Evolutionary conservation across 352 stramenopile species (phyloP), one percentile per base, ranked within the genome.

Genomic region (Globisporangium acanthophoron): DNA sequence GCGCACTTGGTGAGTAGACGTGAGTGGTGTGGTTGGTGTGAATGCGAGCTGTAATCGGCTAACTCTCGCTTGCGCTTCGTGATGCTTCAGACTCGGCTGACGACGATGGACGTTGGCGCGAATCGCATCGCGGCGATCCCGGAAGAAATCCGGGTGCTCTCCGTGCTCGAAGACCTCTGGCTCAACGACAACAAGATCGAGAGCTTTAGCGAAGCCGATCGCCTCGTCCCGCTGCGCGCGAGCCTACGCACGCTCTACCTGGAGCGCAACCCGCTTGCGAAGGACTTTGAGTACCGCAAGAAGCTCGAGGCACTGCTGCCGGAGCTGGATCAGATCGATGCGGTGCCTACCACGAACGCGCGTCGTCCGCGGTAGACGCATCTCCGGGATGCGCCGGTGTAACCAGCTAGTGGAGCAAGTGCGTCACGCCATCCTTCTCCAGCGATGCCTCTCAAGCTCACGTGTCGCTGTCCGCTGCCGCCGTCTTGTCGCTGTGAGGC

Each of bases 231-330:
- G 13, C 69, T 98, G 7, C 73, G 69, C 44, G 76, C 76, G 3
- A 75, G 59, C 29, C 74, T 99, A 59, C 79, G 94, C 21, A 97
- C 87, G 33, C 73, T 99, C 16, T 99, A 99, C 62, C 69, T 99
- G 47, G 96, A 99, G 66, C 95, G 96, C 64, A 99, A 99, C 59
- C 93, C 94, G 35, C 65, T 98, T 9, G 86, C 91, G 35, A 71
- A 70, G 61, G 85, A 92, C 64, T 98, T 97, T 75, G 94, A 98
- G 66, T 99, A 99, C 81, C 76, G 96, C 37, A 98, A 96, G 67
- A 96, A 88, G 61, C 62, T 98, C 27, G 84, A 93, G 45, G 73
- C 87, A 58, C 72, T 92, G 40, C 70, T 98, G 43, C 92, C 94
- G 3, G 76, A 79, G n/a, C 78, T 99, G 24, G 85, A 87, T 15